These are phyloP conservation scores for Monoraphidium neglectum DNA, from an alignment of 139 green algal genomes.

Conservation along the genomic window DNA sequence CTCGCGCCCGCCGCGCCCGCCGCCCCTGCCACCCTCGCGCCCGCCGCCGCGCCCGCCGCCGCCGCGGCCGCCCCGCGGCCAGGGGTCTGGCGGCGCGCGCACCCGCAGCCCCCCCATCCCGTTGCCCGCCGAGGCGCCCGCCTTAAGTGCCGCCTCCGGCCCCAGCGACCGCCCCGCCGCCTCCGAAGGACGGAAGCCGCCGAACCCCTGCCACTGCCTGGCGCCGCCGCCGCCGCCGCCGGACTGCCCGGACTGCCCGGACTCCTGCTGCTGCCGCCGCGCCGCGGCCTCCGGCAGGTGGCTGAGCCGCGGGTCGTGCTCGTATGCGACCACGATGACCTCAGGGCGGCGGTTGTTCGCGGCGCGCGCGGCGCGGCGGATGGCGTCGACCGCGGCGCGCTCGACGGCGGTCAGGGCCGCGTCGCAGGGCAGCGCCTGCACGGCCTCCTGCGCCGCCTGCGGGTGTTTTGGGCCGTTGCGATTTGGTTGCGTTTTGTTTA, in stretches of 20 bases:
- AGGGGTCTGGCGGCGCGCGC: no score
- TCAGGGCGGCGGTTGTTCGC: constrained; percentile 90
- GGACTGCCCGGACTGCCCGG: background rate
- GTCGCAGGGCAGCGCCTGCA: constrained; percentile 50
- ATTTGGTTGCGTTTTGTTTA: background rate
- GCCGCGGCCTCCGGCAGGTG: constrained; percentile 5
- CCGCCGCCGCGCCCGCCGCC: no score
- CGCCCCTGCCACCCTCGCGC: background rate
- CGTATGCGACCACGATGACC: constrained; percentile 77
- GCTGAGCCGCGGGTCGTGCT: constrained; percentile 49
- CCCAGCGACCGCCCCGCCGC: background rate
- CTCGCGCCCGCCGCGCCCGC: background rate
- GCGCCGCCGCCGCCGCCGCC: background rate
- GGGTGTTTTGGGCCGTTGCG: background rate
- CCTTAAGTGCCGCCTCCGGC: background rate
- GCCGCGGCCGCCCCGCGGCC: no score
- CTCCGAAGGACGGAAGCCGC: background rate
- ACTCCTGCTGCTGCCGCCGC: background rate
- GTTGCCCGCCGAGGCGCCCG: background rate
- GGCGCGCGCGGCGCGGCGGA: constrained; percentile 54
- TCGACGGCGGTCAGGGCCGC: constrained; percentile 76
- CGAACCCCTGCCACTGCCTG: background rate
- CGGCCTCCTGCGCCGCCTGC: constrained; percentile 37
- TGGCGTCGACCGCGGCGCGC: constrained; percentile 58
- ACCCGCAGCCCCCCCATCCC: no score